These are phyloP conservation scores for Aspergillus pseudoviridinutans DNA, from an alignment of 2,329 filamentous ascomycete genomes.

Conservation along the genomic window DNA sequence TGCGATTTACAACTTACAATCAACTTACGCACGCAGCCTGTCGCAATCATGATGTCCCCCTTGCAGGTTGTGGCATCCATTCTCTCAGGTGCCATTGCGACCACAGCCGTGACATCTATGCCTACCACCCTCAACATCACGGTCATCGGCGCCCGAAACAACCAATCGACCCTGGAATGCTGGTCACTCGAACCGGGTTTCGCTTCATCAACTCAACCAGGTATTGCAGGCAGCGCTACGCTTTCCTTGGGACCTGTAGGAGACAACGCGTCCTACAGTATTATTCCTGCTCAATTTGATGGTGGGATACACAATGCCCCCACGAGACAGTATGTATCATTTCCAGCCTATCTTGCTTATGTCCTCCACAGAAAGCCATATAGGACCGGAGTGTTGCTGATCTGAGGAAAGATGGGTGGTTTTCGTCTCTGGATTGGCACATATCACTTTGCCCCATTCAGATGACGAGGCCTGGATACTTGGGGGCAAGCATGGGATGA, in stretches of 20 bases:
- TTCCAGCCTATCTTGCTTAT: neutral
- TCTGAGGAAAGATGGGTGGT: conserved; percentile 25
- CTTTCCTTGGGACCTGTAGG: conserved; percentile 30
- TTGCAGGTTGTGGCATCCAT: neutral
- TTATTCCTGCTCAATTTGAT: conserved; percentile 37
- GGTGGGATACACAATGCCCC: conserved; percentile 44
- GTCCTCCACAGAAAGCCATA: neutral
- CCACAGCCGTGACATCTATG: conserved; percentile 4
- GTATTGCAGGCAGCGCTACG: conserved; percentile 27
- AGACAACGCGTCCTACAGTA: conserved; percentile 32
- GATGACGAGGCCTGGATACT: conserved; percentile 34
- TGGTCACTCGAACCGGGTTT: conserved; percentile 43
- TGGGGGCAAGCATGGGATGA: conserved; percentile 41
- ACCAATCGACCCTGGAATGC: conserved; percentile 44
- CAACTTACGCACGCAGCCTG: neutral
- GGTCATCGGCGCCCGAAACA: conserved; percentile 34
- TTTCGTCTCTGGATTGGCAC: conserved; percentile 40
- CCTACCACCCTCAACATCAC: conserved; percentile 41
- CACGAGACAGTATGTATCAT: conserved; percentile 35
- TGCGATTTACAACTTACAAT: neutral
- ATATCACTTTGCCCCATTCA: conserved; percentile 41
- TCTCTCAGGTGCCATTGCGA: conserved; percentile 8
- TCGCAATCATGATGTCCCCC: neutral
- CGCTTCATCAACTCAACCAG: conserved; percentile 26
- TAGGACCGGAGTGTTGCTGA: neutral